Evolutionary conservation across 2,329 filamentous ascomycete species (phyloP), one percentile per base, ranked within the genome.

Genomic region (Erysiphe pulchra): DNA sequence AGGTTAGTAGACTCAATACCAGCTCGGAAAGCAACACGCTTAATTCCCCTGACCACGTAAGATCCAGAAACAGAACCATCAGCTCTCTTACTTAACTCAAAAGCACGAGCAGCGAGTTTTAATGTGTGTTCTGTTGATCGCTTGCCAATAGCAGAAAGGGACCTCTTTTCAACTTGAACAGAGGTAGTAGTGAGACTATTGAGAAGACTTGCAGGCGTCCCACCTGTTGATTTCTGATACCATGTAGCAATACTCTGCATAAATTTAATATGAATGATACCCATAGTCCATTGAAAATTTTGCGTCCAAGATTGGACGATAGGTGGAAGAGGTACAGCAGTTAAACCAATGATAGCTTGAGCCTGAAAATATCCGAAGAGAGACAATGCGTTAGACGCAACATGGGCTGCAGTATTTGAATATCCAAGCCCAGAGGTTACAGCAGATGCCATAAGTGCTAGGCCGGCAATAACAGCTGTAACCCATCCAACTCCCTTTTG

Each of bases 221-320:
- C 87, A 45, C 87, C 87, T 2, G 87, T 95, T 2, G 87, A 73
- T 50, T 86, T 80, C 63, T 93, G 86, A 59, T 94, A 95, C 87
- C 87, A 95, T 33, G 85, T 92, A 50, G 83, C 82, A 56, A 93
- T 81, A 42, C 68, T 68, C 64, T 95, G 84, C 64, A 94, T 72
- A 60, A 92, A 94, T n/a, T 67, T 68, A 38, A 94, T 70, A 45
- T 73, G 73, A 55, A 95, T 92, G 55, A 95, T 85, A 54, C 87
- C 87, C 83, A 95, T 90, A 57, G 80, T 92, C 87, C 87, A 95
- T 59, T 92, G 81, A 65, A 95, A 94, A 63, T 94, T 87, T 63
- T 94, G 86, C 1, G 86, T 93, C 87, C 87, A 95, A 0, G 86
- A 72, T 56, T 81, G 71, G 46, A 92, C 87, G 49, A 93, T 81